phyloP scores from a whole-genome alignment of 345 rosid species.

The Carallia brachiata region DNA sequence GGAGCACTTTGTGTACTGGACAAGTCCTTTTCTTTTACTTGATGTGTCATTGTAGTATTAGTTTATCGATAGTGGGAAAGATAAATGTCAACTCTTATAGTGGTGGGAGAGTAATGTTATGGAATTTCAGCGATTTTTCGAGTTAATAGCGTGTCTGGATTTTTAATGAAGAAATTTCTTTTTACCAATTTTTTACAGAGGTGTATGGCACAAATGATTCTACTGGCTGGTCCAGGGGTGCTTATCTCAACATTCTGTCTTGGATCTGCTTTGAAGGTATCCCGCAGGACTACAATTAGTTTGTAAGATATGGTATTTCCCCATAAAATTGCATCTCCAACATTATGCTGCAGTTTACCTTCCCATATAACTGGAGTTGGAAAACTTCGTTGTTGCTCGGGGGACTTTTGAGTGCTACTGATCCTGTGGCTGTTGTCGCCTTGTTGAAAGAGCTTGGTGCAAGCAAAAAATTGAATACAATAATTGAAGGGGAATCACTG shows the following conservation, averaged over 20 bases:
- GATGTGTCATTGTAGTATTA: background rate
- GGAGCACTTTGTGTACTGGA: too few species aligned
- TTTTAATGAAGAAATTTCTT: background rate
- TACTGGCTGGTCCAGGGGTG: slow-evolving; percentile 98
- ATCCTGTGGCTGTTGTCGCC: slow-evolving; percentile 99
- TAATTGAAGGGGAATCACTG: slow-evolving; percentile 96
- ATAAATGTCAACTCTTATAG: background rate
- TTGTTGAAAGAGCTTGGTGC: slow-evolving; percentile 95
- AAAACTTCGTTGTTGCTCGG: slow-evolving; percentile 88
- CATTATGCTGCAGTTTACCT: slow-evolving; percentile 53
- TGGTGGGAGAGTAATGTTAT: background rate
- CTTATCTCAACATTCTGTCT: slow-evolving; percentile 77
- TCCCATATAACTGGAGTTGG: slow-evolving; percentile 95
- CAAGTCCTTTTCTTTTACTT: background rate
- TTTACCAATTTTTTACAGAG: slow-evolving; percentile 42
- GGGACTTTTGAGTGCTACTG: slow-evolving; percentile 96
- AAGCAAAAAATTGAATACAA: slow-evolving; percentile 87
- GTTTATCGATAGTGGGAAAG: background rate
- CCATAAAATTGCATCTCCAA: slow-evolving; percentile 4
- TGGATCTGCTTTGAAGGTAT: slow-evolving; percentile 77
- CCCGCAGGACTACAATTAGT: background rate
- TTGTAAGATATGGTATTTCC: background rate
- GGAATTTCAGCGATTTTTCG: too few species aligned
- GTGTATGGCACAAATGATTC: slow-evolving; percentile 79
- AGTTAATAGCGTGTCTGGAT: background rate